phyloP scores from a whole-genome alignment of 2,329 filamentous ascomycete genomes.

The Monilinia laxa region DNA sequence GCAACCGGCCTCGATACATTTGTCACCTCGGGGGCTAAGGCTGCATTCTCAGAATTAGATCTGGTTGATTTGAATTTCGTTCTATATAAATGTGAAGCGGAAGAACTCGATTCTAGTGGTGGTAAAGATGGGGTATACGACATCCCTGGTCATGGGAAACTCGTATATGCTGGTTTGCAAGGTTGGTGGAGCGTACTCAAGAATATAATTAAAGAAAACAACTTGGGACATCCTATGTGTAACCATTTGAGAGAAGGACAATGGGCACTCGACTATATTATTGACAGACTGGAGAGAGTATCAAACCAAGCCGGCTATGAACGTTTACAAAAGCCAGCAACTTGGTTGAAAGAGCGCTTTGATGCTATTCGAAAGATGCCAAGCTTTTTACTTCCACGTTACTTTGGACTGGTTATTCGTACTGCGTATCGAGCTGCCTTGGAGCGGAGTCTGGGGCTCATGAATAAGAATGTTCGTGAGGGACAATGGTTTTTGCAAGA shows the following conservation, averaged over 20 bases:
- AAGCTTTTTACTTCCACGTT: slow-evolving; percentile 85
- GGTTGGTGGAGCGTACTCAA: slow-evolving; percentile 96
- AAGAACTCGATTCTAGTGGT: slow-evolving; percentile 76
- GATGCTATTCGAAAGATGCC: slow-evolving; percentile 83
- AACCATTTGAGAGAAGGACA: slow-evolving; percentile 88
- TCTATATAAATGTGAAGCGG: slow-evolving; percentile 86
- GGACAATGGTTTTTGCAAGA: slow-evolving; percentile 89
- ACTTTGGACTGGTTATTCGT: slow-evolving; percentile 86
- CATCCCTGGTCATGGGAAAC: slow-evolving; percentile 77
- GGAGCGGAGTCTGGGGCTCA: slow-evolving; percentile 73
- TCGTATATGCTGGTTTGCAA: slow-evolving; percentile 95
- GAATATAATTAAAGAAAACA: slow-evolving; percentile 80
- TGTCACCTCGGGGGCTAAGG: slow-evolving; percentile 76
- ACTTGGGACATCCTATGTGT: slow-evolving; percentile 89
- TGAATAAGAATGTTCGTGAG: slow-evolving; percentile 72
- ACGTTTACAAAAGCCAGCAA: slow-evolving; percentile 62
- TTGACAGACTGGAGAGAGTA: slow-evolving; percentile 72
- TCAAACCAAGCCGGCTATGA: slow-evolving; percentile 62
- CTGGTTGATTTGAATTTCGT: slow-evolving; percentile 88
- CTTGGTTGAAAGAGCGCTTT: slow-evolving; percentile 82
- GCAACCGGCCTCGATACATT: slow-evolving; percentile 80
- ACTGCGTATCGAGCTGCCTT: slow-evolving; percentile 84
- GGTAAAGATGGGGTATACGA: slow-evolving; percentile 85
- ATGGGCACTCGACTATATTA: slow-evolving; percentile 89
- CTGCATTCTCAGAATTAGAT: slow-evolving; percentile 72